Base-by-base conservation (phyloP, 2,329 filamentous ascomycete species). In the Exophiala lecanii-corni region DNA sequence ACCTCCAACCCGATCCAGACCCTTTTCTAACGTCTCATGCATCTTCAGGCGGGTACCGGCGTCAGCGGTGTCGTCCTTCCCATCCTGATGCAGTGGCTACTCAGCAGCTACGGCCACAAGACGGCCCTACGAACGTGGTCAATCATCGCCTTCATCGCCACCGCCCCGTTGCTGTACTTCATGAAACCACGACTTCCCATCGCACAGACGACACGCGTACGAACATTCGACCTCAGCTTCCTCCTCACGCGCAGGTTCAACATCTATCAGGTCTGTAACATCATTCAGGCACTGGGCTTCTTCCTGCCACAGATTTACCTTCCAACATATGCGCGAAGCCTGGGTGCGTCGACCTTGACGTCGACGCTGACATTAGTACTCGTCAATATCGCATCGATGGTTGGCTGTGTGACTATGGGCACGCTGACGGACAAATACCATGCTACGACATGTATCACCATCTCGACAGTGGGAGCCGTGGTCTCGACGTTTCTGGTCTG, bases 91-190 rank as follows among this genome's bases (percentile, higher is more conserved):
- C 60, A 32, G 19, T 39, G 36, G 59, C 59, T 70, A 28, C 55
- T 74, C 10, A 56, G 64, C 13, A 59, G 44, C 3, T 71, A 70
- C 46, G 68, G 69, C 6, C 71, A 65, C 39, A 65, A 62, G 4
- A 72, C 64, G 1, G 69, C 71, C 3, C 53, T 75, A 7, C 59
- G 67, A 16, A 62, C 67, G 2, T 74, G 69, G 60, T 64, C 67
- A 2, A 51, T 73, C 3, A 31, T 20, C 40, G 30, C 17, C 5
- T 32, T 41, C 25, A 6, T 40, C n/a, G 31, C 33, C 26, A 41
- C 38, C 10, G 30, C 19, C 3, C 59, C 59, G 18, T 45, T 60
- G 3, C 46, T 60, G 2, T 58, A 49, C 43, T 70, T 66, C 55
- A 62, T 72, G 57, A 70, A 66, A 44, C 64, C 69, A 9, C 63